phyloP scores from a whole-genome alignment of 2,329 filamentous ascomycete genomes.

The Fusarium albosuccineum region DNA sequence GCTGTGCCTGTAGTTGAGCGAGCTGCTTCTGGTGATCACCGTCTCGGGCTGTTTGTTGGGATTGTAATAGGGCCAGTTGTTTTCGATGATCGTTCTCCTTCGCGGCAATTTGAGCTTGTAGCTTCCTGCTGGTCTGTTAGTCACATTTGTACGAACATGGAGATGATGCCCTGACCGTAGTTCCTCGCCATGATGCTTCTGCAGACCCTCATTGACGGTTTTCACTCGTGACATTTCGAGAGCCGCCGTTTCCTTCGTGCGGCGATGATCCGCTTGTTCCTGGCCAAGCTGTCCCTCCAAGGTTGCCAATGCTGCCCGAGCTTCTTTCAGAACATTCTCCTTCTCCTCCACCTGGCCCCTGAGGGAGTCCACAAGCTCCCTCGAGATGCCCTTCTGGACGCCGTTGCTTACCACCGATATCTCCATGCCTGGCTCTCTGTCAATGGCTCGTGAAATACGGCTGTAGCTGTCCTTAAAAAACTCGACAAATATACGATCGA shows the following conservation, averaged over 20 bases:
- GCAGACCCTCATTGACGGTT: slow-evolving; percentile 77
- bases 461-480: slow-evolving; percentile 98
- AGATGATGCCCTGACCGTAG: slow-evolving; percentile 59
- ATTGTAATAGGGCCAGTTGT: slow-evolving; percentile 45
- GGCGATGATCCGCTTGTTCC: slow-evolving; percentile 79
- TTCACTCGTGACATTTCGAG: slow-evolving; percentile 62
- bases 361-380: slow-evolving; percentile 89
- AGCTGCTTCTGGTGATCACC: slow-evolving; percentile 46
- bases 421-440: slow-evolving; percentile 90
- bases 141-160: slow-evolving; percentile 1
- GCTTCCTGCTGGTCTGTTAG: slow-evolving; percentile 44
- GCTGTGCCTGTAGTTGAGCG: slow-evolving; percentile 39
- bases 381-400: slow-evolving; percentile 89
- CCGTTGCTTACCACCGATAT: slow-evolving; percentile 84
- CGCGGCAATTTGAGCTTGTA: slow-evolving; percentile 48
- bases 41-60: slow-evolving; percentile 48
- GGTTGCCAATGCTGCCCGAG: slow-evolving; percentile 59
- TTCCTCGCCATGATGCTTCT: slow-evolving; percentile 77
- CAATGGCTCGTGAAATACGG: slow-evolving; percentile 84
- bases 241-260: slow-evolving; percentile 67
- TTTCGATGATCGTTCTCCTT: slow-evolving; percentile 50
- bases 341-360: slow-evolving; percentile 82
- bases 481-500: slow-evolving; percentile 88
- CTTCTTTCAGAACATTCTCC: slow-evolving; percentile 64
- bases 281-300: slow-evolving; percentile 73